Percentiles rank a stretch among this genome's conserved stretches.
phyloP scores from a whole-genome alignment of 208 protist genomes.

The Tritrichomonas musculus region DNA sequence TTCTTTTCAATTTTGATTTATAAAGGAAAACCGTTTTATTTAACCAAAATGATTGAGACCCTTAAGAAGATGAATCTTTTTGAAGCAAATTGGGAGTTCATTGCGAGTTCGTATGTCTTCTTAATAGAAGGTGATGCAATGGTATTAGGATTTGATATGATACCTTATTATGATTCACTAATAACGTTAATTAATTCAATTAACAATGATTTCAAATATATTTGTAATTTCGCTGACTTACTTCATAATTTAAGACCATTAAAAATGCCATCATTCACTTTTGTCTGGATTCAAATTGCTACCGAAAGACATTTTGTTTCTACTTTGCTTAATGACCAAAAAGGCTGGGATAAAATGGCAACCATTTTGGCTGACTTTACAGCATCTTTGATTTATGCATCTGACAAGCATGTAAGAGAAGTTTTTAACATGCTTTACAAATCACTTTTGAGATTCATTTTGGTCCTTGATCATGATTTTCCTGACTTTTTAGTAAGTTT shows the following conservation, averaged over 20 bases:
- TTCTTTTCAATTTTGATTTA: background rate
- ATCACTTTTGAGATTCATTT: background rate
- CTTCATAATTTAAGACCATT: background rate
- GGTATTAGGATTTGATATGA: background rate
- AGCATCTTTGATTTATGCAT: background rate
- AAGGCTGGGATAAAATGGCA: background rate
- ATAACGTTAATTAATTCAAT: background rate
- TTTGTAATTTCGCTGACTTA: background rate
- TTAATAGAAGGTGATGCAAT: background rate
- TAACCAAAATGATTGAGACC: background rate
- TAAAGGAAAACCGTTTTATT: background rate
- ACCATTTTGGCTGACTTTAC: background rate
- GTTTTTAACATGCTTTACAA: background rate
- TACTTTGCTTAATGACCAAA: background rate
- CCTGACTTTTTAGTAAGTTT: background rate
- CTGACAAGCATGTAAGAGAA: background rate
- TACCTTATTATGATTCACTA: background rate
- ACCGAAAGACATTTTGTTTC: background rate
- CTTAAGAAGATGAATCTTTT: background rate
- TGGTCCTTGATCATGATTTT: background rate
- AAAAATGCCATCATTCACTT: background rate
- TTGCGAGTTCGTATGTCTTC: background rate
- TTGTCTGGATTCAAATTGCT: background rate
- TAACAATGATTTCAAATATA: background rate
- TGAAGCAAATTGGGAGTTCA: background rate